These are phyloP conservation scores for Oenanthe sinensis DNA, from an alignment of 129 eudicot species.

Conservation along the genomic window DNA sequence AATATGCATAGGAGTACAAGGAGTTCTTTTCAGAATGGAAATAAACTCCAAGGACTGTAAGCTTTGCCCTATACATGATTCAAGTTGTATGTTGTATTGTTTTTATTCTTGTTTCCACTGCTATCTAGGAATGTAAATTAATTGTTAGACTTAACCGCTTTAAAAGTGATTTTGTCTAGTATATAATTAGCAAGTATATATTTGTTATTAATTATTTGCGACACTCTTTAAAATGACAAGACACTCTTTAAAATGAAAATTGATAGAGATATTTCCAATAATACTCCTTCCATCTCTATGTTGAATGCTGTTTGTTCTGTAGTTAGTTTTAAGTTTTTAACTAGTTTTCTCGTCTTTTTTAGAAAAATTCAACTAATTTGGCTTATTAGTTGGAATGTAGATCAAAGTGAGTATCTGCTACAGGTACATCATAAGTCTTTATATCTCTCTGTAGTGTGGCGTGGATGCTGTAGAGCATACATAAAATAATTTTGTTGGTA, in stretches of 20 bases:
- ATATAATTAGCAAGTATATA: neutral
- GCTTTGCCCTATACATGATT: slow-evolving; percentile 2
- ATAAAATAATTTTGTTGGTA: neutral
- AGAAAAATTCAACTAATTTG: neutral
- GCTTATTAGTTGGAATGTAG: neutral
- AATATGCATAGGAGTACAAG: neutral
- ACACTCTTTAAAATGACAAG: neutral
- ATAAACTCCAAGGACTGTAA: neutral
- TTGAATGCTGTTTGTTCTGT: neutral
- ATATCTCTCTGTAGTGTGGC: neutral
- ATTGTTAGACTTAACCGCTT: neutral
- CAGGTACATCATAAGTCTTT: neutral
- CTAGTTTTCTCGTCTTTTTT: neutral
- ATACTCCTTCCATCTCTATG: neutral
- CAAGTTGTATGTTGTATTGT: neutral
- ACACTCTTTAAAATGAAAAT: neutral
- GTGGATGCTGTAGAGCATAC: neutral
- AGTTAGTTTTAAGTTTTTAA: neutral
- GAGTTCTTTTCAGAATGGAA: neutral
- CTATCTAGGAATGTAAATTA: neutral
- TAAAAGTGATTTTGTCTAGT: neutral
- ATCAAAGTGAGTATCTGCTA: neutral
- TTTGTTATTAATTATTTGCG: neutral
- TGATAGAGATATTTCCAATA: neutral
- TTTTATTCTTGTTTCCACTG: neutral